These are phyloP conservation scores for Pterocarpus macrocarpus DNA, from an alignment of 306 rosid genomes.

Conservation along the genomic window DNA sequence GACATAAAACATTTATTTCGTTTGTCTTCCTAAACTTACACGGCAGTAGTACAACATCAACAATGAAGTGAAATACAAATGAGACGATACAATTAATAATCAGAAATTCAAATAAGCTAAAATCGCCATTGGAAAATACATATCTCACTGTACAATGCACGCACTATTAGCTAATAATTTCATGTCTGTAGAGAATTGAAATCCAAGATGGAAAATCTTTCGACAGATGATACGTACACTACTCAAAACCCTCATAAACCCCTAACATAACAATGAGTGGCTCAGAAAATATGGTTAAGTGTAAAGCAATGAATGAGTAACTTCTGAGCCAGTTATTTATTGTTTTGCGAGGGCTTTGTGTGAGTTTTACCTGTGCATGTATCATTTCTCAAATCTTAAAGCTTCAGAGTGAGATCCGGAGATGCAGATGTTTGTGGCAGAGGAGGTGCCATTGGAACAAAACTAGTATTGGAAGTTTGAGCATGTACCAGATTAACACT, in stretches of 20 bases:
- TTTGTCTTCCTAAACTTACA: slow-evolving; percentile 41
- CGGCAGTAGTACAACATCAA: slow-evolving; percentile 30
- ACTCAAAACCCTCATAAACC: slow-evolving; percentile 35
- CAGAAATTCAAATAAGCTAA: slow-evolving; percentile 43
- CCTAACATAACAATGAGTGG: slow-evolving; percentile 35
- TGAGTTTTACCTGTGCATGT: background rate
- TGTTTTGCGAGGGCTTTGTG: slow-evolving; percentile 37
- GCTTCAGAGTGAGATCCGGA: slow-evolving; percentile 92
- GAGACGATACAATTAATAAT: slow-evolving; percentile 38
- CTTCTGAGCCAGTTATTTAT: slow-evolving; percentile 41
- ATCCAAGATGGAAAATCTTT: slow-evolving; percentile 43
- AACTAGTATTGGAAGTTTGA: slow-evolving; percentile 56
- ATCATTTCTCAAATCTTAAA: slow-evolving; percentile 54
- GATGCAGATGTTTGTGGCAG: slow-evolving; percentile 61
- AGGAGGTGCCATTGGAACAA: slow-evolving; percentile 48
- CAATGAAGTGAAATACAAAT: slow-evolving; percentile 41
- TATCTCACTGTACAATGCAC: slow-evolving; percentile 75
- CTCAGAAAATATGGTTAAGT: slow-evolving; percentile 25
- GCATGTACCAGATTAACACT: slow-evolving; percentile 42
- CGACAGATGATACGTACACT: slow-evolving; percentile 25
- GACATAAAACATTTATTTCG: slow-evolving; percentile 32
- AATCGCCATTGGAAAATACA: slow-evolving; percentile 64
- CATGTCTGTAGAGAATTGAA: slow-evolving; percentile 32
- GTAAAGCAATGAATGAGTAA: slow-evolving; percentile 2
- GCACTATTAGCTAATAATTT: slow-evolving; percentile 48